Conservation (phyloP, 2,329 filamentous ascomycete genomes). For the Parafenestella ontariensis region DNA sequence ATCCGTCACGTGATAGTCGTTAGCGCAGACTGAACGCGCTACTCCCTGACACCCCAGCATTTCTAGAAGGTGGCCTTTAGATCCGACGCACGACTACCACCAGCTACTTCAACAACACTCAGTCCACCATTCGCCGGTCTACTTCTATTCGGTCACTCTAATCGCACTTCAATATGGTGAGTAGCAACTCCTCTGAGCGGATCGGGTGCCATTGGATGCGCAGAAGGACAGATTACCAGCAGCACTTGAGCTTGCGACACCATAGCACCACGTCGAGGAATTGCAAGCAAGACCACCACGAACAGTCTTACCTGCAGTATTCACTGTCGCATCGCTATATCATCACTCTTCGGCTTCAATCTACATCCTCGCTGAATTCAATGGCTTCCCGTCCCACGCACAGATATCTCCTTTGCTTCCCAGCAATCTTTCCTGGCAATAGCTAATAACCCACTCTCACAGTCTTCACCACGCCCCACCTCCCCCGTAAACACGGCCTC, state of each 20-base stretch:
- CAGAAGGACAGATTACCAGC: constrained; percentile 2
- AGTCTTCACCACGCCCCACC: constrained; percentile 39
- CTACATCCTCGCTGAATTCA: neutral
- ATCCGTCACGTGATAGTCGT: constrained; percentile 23
- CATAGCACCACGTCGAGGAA: neutral
- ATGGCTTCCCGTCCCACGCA: neutral
- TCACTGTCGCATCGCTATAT: neutral
- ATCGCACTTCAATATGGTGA: constrained; percentile 26
- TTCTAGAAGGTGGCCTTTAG: constrained; percentile 42
- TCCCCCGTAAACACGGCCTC: constrained; percentile 48
- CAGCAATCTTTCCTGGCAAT: neutral
- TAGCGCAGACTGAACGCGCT: constrained; percentile 26
- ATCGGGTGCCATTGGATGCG: constrained; percentile 6
- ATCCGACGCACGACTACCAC: constrained; percentile 19
- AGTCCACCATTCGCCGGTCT: constrained; percentile 5
- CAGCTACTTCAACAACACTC: constrained; percentile 20
- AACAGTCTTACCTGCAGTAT: neutral
- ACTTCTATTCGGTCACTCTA: constrained; percentile 6
- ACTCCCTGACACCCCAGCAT: constrained; percentile 27
- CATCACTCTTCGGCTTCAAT: constrained; percentile 5
- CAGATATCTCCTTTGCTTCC: neutral
- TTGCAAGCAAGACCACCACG: neutral
- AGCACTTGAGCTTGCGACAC: constrained; percentile 13
- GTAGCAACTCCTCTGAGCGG: constrained; percentile 4
- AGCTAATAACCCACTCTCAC: neutral